A percentile compares a stretch with the other conserved stretches of the same genome.
phyloP scores from a whole-genome alignment of 2,329 filamentous ascomycete genomes.

The Scedosporium boydii region DNA sequence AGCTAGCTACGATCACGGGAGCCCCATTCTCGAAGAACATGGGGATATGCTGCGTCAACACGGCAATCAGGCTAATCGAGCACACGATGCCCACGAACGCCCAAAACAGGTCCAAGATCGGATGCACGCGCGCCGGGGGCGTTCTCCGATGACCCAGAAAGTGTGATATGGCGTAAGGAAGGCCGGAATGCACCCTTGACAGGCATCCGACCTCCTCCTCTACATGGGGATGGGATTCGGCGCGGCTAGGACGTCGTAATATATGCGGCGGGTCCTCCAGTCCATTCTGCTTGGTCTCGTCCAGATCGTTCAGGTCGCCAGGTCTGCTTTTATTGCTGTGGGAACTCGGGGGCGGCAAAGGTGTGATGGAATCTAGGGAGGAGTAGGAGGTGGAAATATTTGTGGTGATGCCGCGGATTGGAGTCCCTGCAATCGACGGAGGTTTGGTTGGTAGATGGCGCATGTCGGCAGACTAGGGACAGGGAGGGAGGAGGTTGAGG shows the following conservation, averaged over 20 bases:
- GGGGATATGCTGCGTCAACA: conserved; percentile 43
- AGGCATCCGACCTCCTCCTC: neutral
- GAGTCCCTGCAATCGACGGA: neutral
- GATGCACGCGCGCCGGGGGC: conserved; percentile 35
- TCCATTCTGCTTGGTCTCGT: neutral
- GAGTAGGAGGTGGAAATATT: neutral
- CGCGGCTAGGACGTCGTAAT: neutral
- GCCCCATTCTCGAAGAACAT: conserved; percentile 41
- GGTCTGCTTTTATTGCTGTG: neutral
- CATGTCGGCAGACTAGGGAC: neutral
- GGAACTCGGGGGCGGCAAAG: neutral
- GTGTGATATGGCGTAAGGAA: conserved; percentile 58
- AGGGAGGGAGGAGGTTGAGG: neutral
- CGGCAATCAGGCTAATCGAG: conserved; percentile 50
- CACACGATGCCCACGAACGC: conserved; percentile 55
- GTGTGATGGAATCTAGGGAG: neutral
- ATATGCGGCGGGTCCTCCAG: neutral
- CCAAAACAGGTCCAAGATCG: conserved; percentile 50
- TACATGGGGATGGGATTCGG: neutral
- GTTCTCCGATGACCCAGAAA: conserved; percentile 55
- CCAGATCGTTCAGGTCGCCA: neutral
- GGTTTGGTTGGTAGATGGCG: neutral
- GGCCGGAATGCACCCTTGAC: conserved; percentile 11
- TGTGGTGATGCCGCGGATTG: neutral
- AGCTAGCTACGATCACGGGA: conserved; percentile 59